Percentiles rank a stretch among this genome's conserved stretches.
Conservation (phyloP, 495 filamentous ascomycete genomes). For the Viridothelium virens region DNA sequence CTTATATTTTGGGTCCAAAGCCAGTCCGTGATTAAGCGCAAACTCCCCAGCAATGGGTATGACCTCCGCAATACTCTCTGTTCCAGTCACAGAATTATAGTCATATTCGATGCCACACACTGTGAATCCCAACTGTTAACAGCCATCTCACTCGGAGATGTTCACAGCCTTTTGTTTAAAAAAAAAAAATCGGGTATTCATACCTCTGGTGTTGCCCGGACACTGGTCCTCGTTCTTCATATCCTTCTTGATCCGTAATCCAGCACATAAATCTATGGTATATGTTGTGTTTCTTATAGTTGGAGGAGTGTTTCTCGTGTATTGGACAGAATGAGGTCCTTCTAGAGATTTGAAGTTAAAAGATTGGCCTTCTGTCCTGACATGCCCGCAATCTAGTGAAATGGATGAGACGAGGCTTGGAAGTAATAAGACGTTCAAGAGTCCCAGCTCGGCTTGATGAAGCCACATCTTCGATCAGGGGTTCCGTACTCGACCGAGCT, state of each 20-base stretch:
- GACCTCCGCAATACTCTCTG: constrained; percentile 40
- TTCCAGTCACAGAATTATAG: constrained; percentile 40
- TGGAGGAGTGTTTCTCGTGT: constrained; percentile 42
- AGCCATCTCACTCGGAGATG: background rate
- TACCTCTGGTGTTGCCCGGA: constrained; percentile 54
- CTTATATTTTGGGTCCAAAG: constrained; percentile 54
- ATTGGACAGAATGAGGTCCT: constrained; percentile 69
- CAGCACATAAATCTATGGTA: constrained; percentile 75
- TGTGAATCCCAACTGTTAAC: constrained; percentile 29
- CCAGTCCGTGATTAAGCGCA: constrained; percentile 41
- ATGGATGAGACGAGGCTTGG: constrained; percentile 40
- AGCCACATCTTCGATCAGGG: background rate
- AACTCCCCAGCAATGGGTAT: constrained; percentile 72
- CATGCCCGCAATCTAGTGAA: constrained; percentile 55
- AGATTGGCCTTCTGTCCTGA: constrained; percentile 47
- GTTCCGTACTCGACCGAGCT: background rate
- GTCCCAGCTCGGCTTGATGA: constrained; percentile 4
- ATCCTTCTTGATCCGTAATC: constrained; percentile 49
- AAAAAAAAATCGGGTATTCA: constrained; percentile 19
- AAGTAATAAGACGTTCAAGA: constrained; percentile 36
- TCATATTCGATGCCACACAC: constrained; percentile 71
- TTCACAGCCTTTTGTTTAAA: too few species aligned
- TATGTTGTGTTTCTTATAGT: constrained; percentile 66
- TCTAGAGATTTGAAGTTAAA: constrained; percentile 61
- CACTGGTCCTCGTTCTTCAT: constrained; percentile 47